Base-by-base conservation (phyloP, 1,139 yeast genomes). In the Taphrina flavorubra region DNA sequence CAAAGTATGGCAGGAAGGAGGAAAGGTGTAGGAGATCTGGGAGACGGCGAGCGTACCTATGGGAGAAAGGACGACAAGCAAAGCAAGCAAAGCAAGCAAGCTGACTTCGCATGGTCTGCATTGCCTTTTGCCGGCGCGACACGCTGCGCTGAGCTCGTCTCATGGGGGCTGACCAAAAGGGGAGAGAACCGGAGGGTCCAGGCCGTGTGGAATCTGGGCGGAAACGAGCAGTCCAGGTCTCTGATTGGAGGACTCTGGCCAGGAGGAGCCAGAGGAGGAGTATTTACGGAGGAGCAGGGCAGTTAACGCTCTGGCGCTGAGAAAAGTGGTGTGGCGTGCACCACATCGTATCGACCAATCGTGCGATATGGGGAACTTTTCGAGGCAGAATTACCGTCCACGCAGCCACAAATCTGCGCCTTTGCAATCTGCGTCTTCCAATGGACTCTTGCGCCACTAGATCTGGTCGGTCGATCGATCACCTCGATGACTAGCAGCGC, bases 381-480 rank as follows among this genome's bases (percentile, higher is more conserved):
- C 18, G 13, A 5, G 47, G 47, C 11, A 8, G 18, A 44, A 44
- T 44, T 16, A n/a, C 18, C 47, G 47, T 44, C 18, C 14, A 13
- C 18, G 13, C 47, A 44, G 47, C 47, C 47, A 44, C 47, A 13
- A 16, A 44, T 14, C 6, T 14, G 14, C 42, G 42, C 14, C 31
- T 6, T 39, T 10, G 42, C 14, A 10, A 14, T 39, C 42, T 39
- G 42, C 42, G 14, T 10, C 42, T 39, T 11, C 14, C 11, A 14
- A 14, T 39, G 11, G 42, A 39, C 14, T 14, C 11, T 25, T 25
- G 14, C 13, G 47, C 47, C 47, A 44, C 47, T 44, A 44, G 47
- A 44, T 44, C 47, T n/a, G 16, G 47, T 44, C 47, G 16, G 47
- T 44, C 47, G 47, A 44, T 44, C 47, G 47, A 44, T 44, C 47